A percentile compares a stretch with the other conserved stretches of the same genome.
Conservation (phyloP, 257 asterid species). For the Nemophila menziesii region DNA sequence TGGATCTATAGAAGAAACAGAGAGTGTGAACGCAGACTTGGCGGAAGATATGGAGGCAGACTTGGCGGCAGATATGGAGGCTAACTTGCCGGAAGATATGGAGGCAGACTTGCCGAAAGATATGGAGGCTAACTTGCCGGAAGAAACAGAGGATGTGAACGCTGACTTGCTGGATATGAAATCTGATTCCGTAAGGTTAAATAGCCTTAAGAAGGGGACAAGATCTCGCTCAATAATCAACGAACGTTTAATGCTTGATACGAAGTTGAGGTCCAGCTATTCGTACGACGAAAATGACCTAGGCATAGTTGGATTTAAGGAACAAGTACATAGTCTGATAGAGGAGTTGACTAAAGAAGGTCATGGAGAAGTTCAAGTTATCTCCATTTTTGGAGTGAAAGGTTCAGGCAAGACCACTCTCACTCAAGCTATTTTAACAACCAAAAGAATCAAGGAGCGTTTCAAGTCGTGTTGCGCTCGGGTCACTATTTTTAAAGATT, state of each 20-base stretch:
- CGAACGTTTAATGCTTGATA: constrained; percentile 2
- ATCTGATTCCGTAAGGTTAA: not conserved
- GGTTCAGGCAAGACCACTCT: constrained; percentile 33
- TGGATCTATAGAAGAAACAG: not conserved
- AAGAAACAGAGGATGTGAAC: not conserved
- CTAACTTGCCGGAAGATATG: no score
- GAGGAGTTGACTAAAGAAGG: not conserved
- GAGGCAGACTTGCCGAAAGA: no score
- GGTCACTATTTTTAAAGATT: constrained; percentile 12
- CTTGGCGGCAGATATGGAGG: no score
- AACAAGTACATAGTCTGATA: not conserved
- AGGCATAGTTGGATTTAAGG: constrained; percentile 7
- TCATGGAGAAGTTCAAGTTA: not conserved
- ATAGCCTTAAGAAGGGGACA: not conserved
- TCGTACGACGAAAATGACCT: constrained; percentile 13
- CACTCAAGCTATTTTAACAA: constrained; percentile 18
- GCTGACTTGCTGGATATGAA: not conserved
- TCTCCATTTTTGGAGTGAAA: constrained; percentile 17
- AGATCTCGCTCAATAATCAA: not conserved
- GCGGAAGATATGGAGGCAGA: not conserved
- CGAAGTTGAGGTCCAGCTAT: constrained; percentile 5
- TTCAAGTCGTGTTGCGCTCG: constrained; percentile 16
- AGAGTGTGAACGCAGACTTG: no score
- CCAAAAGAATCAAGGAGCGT: constrained; percentile 2
- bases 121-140: no score